Conservation (phyloP, 371 early-diverging fungal species). For the Syncephalastrum monosporum region DNA sequence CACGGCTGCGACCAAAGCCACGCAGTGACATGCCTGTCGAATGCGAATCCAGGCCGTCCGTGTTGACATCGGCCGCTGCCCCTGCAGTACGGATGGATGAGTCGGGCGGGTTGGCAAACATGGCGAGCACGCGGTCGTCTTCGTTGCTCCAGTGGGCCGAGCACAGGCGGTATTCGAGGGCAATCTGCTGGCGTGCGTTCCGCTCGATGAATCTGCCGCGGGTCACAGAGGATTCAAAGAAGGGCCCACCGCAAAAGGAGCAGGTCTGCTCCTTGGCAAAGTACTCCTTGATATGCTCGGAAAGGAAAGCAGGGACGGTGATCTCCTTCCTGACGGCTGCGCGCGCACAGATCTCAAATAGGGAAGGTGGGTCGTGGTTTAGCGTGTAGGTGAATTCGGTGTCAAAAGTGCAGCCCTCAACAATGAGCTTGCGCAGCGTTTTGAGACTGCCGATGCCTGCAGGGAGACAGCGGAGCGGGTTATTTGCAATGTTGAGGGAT, state of each 20-base stretch:
- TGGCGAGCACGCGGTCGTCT: slow-evolving; percentile 30
- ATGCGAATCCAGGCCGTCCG: slow-evolving; percentile 14
- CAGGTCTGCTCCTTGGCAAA: slow-evolving; percentile 69
- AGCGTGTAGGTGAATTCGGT: slow-evolving; percentile 28
- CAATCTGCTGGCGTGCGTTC: slow-evolving; percentile 39
- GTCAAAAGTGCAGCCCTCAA: slow-evolving; percentile 53
- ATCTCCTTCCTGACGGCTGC: slow-evolving; percentile 67
- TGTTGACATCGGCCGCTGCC: slow-evolving; percentile 4
- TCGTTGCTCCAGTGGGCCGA: slow-evolving; percentile 46
- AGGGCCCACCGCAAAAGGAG: slow-evolving; percentile 86
- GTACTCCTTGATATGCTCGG: slow-evolving; percentile 62
- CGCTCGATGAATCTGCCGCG: slow-evolving; percentile 69
- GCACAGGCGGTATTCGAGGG: slow-evolving; percentile 39
- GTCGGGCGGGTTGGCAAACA: slow-evolving; percentile 25
- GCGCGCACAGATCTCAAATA: slow-evolving; percentile 79
- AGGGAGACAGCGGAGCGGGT: slow-evolving; percentile 49
- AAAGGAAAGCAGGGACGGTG: slow-evolving; percentile 48
- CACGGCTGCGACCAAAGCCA: slow-evolving; percentile 10
- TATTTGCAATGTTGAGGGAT: slow-evolving; percentile 65
- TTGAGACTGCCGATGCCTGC: slow-evolving; percentile 50
- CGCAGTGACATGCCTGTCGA: not conserved
- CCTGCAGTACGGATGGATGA: not conserved
- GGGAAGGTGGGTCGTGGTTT: slow-evolving; percentile 48
- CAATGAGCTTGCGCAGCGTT: slow-evolving; percentile 53
- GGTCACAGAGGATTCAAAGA: slow-evolving; percentile 67